A percentile compares a stretch with the other conserved stretches of the same genome.
phyloP scores from a whole-genome alignment of 106 monocot species.

The Dioscorea zingiberensis region DNA sequence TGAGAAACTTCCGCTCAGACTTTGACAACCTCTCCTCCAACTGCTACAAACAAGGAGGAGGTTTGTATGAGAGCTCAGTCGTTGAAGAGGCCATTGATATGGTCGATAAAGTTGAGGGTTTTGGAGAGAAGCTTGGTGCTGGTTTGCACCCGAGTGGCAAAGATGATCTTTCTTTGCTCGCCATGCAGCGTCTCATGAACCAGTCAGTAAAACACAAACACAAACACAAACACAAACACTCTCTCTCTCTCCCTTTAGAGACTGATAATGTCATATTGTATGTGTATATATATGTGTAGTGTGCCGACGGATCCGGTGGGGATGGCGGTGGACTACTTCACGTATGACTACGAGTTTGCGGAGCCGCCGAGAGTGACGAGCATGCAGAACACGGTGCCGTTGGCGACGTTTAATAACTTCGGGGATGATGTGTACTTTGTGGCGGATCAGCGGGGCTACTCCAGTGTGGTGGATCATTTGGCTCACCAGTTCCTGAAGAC shows the following conservation, averaged over 20 bases:
- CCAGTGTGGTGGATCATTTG: conserved; percentile 33
- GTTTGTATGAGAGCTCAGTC: conserved; percentile 11
- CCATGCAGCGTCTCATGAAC: conserved; percentile 55
- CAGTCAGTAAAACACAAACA: conserved; percentile 57
- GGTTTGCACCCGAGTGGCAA: conserved; percentile 18
- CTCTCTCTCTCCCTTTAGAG: too few relatives aligned
- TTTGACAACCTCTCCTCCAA: conserved; percentile 38
- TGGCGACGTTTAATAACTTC: conserved; percentile 54
- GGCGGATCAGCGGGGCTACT: conserved; percentile 60
- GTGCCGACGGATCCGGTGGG: conserved; percentile 45
- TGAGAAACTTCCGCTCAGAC: conserved; percentile 38
- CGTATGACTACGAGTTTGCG: conserved; percentile 66
- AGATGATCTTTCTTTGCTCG: conserved; percentile 54
- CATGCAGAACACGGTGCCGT: conserved; percentile 52
- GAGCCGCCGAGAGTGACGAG: conserved; percentile 77
- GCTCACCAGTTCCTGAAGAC: conserved; percentile 41
- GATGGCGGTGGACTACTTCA: conserved; percentile 73
- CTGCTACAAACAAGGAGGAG: conserved; percentile 41
- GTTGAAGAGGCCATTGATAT: conserved; percentile 18
- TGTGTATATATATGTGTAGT: conserved; percentile 1
- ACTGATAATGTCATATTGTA: background rate
- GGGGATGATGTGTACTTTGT: conserved; percentile 59
- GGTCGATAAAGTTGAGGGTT: background rate
- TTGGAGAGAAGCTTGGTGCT: conserved; percentile 17
- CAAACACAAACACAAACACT: too few relatives aligned